These are phyloP conservation scores for Pythium graminicola DNA, from an alignment of 352 stramenopile genomes.

Conservation along the genomic window DNA sequence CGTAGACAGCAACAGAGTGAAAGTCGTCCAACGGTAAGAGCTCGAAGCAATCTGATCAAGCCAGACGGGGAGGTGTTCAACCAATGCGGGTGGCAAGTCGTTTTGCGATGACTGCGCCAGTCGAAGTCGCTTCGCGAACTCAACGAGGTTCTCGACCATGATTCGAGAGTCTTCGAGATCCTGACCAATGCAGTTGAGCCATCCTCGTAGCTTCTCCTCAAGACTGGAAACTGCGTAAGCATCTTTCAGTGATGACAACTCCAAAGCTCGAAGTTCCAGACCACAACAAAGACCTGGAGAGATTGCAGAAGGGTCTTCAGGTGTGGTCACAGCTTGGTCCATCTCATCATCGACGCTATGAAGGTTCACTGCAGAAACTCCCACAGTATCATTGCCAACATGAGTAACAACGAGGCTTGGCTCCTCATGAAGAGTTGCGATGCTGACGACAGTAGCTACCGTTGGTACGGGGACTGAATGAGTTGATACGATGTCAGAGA, in stretches of 20 bases:
- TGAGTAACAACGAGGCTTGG: background rate
- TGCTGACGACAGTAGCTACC: background rate
- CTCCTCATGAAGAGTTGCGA: background rate
- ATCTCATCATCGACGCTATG: background rate
- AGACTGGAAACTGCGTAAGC: background rate
- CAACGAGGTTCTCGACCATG: constrained; percentile 18
- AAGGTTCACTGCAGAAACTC: background rate
- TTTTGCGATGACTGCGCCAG: constrained; percentile 1
- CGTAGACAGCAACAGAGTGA: constrained; percentile 66
- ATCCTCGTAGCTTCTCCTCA: constrained; percentile 10
- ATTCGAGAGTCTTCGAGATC: constrained; percentile 21
- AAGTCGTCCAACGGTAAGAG: constrained; percentile 66
- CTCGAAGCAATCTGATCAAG: constrained; percentile 15
- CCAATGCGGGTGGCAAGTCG: background rate
- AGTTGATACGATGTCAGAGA: background rate
- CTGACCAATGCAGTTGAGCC: constrained; percentile 15
- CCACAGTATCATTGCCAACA: background rate
- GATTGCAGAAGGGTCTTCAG: background rate
- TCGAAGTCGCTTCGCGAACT: constrained; percentile 17
- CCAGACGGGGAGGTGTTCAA: constrained; percentile 7
- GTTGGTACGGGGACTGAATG: background rate
- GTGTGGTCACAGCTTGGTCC: background rate
- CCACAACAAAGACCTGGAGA: background rate
- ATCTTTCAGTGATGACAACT: constrained; percentile 6
- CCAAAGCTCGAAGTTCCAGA: background rate